A percentile compares a stretch with the other conserved stretches of the same genome.
phyloP scores from a whole-genome alignment of 768 basidiomycete species.

The Scleroderma bovista region DNA sequence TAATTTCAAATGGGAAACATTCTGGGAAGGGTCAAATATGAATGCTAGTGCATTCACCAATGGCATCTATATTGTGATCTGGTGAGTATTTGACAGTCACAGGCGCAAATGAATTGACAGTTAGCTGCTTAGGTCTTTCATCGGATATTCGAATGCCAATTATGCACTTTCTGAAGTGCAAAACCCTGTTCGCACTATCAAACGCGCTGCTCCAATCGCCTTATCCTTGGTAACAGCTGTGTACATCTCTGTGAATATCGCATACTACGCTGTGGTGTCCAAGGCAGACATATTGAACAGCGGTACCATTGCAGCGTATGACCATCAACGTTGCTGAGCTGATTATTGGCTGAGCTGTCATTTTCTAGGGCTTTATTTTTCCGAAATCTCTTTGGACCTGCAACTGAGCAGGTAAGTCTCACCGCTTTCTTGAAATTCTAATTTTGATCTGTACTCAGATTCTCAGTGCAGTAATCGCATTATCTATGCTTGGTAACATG shows the following conservation, averaged over 20 bases:
- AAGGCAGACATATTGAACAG: constrained; percentile 64
- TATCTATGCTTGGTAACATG: constrained; percentile 62
- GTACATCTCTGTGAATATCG: constrained; percentile 63
- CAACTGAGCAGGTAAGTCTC: constrained; percentile 48
- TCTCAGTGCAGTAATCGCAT: constrained; percentile 55
- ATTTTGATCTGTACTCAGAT: constrained; percentile 31
- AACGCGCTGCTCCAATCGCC: constrained; percentile 62
- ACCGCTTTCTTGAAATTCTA: not conserved
- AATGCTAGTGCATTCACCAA: constrained; percentile 56
- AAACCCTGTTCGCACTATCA: constrained; percentile 67
- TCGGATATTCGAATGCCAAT: constrained; percentile 71
- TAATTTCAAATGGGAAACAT: constrained; percentile 53
- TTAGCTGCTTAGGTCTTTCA: constrained; percentile 48
- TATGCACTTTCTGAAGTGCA: constrained; percentile 67
- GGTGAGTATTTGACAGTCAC: constrained; percentile 14
- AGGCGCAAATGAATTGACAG: not conserved
- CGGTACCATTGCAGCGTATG: constrained; percentile 63
- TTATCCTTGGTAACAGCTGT: constrained; percentile 52
- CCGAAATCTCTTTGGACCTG: constrained; percentile 61
- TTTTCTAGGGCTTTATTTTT: constrained; percentile 60
- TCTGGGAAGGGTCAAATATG: constrained; percentile 59
- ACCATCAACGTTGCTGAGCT: not conserved
- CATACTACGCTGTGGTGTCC: constrained; percentile 71
- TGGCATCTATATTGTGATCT: constrained; percentile 66
- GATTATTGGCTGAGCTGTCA: not conserved